phyloP scores from a whole-genome alignment of 306 rosid genomes.

The Gleditsia sinensis region DNA sequence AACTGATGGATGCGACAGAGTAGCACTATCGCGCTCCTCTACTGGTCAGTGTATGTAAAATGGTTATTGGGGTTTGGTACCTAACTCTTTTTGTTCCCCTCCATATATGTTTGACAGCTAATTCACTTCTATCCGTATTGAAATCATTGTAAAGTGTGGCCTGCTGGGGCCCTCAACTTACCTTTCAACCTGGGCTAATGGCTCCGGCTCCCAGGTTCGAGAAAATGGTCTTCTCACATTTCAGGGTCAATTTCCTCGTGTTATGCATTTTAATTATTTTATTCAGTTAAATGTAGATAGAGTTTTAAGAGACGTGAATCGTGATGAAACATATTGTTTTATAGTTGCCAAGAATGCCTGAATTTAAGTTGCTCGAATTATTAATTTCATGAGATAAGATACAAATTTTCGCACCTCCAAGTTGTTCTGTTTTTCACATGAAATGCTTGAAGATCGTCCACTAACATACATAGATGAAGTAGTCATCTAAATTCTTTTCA shows the following conservation, averaged over 20 bases:
- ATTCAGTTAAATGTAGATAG: no score
- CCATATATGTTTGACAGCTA: conserved; percentile 2
- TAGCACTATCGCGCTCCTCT: not conserved
- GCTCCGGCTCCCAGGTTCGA: not conserved
- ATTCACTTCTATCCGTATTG: not conserved
- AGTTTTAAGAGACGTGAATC: no score
- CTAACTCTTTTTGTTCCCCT: not conserved
- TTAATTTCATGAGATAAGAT: no score
- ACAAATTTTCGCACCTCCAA: no score
- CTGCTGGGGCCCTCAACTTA: not conserved
- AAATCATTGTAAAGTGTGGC: not conserved
- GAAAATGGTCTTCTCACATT: not conserved
- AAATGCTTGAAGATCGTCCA: not conserved
- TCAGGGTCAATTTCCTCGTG: not conserved
- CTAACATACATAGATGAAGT: not conserved
- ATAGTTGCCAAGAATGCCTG: no score
- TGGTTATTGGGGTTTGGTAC: not conserved
- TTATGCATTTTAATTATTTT: no score
- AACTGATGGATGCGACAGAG: conserved; percentile 1
- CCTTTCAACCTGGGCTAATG: conserved; percentile 6
- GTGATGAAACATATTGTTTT: no score
- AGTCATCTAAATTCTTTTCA: no score
- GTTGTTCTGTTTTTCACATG: no score
- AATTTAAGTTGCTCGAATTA: no score
- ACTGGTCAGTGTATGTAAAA: not conserved